These are phyloP conservation scores for Lophium mytilinum DNA, from an alignment of 495 filamentous ascomycete species.

Conservation along the genomic window DNA sequence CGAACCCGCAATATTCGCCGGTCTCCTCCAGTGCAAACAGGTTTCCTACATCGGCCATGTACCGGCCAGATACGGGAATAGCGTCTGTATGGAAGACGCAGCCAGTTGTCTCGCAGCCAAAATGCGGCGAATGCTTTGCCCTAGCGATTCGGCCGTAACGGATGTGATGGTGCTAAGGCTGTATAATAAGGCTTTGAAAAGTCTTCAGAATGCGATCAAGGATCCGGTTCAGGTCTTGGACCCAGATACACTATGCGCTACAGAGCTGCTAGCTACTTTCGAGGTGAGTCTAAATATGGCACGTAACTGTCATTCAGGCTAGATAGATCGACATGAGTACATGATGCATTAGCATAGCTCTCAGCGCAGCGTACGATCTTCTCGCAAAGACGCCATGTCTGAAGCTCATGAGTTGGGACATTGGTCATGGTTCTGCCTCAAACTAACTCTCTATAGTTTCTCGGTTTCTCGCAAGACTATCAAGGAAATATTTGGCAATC, in stretches of 20 bases:
- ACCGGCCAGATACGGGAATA: slow-evolving; percentile 30
- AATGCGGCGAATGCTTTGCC: slow-evolving; percentile 24
- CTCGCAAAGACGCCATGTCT: too few relatives aligned
- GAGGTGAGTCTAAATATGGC: slow-evolving; percentile 22
- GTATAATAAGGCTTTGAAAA: slow-evolving; percentile 32
- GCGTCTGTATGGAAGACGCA: slow-evolving; percentile 29
- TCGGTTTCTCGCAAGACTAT: slow-evolving; percentile 16
- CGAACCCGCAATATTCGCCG: slow-evolving; percentile 16
- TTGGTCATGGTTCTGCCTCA: too few relatives aligned
- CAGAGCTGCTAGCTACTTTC: slow-evolving; percentile 30
- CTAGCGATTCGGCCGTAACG: slow-evolving; percentile 6
- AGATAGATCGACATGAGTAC: not conserved
- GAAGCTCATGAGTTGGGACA: too few relatives aligned
- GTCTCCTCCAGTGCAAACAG: slow-evolving; percentile 14
- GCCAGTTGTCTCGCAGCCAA: slow-evolving; percentile 31
- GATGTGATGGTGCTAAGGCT: slow-evolving; percentile 15
- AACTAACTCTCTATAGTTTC: not conserved
- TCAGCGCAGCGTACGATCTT: too few relatives aligned
- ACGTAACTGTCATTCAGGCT: not conserved
- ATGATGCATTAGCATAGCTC: too few relatives aligned
- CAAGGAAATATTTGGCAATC: slow-evolving; percentile 24
- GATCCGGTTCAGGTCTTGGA: slow-evolving; percentile 18
- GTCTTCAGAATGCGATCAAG: slow-evolving; percentile 31
- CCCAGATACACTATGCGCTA: slow-evolving; percentile 34
- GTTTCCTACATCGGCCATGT: slow-evolving; percentile 32